Conservation (phyloP, 2,329 filamentous ascomycete species). For the Coniosporium tulheliwenetii region DNA sequence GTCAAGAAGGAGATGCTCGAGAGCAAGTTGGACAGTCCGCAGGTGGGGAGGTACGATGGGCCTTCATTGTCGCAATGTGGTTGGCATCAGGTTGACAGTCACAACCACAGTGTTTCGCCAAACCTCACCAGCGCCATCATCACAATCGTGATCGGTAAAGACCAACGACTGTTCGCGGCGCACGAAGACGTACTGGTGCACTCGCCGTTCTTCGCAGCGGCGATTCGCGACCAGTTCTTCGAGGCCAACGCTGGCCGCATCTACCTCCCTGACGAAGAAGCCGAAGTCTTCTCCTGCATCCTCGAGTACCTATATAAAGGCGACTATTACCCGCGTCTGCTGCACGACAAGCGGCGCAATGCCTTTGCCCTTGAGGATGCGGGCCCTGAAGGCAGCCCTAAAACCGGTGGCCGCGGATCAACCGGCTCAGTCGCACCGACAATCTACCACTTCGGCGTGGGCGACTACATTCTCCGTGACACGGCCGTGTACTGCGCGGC, state of each 20-base stretch:
- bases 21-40: conserved; percentile 48
- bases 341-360: conserved; percentile 73
- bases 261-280: conserved; percentile 65
- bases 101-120: conserved; percentile 21
- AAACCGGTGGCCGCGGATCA: conserved; percentile 42
- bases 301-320: conserved; percentile 97
- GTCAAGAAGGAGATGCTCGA: conserved; percentile 78
- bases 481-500: conserved; percentile 90
- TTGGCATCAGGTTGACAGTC: neutral
- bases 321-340: conserved; percentile 81
- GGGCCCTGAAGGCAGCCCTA: conserved; percentile 30
- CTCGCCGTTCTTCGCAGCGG: conserved; percentile 68
- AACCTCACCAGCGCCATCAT: conserved; percentile 58
- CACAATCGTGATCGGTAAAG: conserved; percentile 68
- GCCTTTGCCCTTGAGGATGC: conserved; percentile 79
- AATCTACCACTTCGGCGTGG: conserved; percentile 59
- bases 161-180: conserved; percentile 82
- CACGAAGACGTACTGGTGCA: conserved; percentile 83
- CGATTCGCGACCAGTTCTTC: conserved; percentile 57
- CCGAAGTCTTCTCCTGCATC: conserved; percentile 81
- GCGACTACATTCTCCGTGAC: conserved; percentile 70
- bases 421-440: conserved; percentile 47
- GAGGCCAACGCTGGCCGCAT: conserved; percentile 58
- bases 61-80: neutral
- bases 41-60: conserved; percentile 28